Percentiles rank a stretch among this genome's conserved stretches.
These are phyloP conservation scores for Aspergillus ochraceus DNA, from an alignment of 2,329 filamentous ascomycete genomes.

Conservation along the genomic window DNA sequence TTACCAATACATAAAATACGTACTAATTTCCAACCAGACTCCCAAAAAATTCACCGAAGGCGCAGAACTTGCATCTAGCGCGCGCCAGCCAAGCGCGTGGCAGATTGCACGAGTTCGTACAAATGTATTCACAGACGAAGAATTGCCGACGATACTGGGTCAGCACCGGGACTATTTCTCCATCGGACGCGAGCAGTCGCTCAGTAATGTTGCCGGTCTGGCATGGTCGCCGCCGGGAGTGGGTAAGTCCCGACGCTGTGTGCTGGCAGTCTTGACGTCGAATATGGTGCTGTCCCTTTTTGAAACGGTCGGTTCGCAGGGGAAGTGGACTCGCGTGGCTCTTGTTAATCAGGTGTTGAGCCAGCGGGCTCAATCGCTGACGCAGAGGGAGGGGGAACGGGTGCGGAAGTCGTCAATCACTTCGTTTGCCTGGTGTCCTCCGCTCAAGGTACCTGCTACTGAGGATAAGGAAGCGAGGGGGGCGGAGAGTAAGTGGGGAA, in stretches of 20 bases:
- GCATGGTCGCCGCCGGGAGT: slow-evolving; percentile 60
- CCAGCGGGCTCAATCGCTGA: slow-evolving; percentile 35
- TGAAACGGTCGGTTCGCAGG: slow-evolving; percentile 48
- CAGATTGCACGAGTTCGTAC: slow-evolving; percentile 44
- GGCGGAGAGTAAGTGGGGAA: slow-evolving; percentile 34
- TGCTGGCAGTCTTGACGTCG: slow-evolving; percentile 57
- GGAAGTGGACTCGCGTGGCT: slow-evolving; percentile 53
- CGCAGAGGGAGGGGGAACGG: slow-evolving; percentile 19
- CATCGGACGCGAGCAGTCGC: slow-evolving; percentile 59
- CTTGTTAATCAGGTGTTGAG: slow-evolving; percentile 54
- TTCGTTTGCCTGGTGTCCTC: slow-evolving; percentile 44
- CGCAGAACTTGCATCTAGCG: slow-evolving; percentile 24
- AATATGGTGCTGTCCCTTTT: slow-evolving; percentile 59
- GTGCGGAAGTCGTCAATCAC: slow-evolving; percentile 37
- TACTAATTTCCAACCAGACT: slow-evolving; percentile 26
- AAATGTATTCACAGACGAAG: slow-evolving; percentile 53
- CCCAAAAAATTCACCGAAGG: slow-evolving; percentile 19
- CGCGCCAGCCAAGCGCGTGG: slow-evolving; percentile 34
- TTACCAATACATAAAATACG: slow-evolving; percentile 1
- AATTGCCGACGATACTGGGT: slow-evolving; percentile 51
- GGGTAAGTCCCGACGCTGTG: slow-evolving; percentile 54
- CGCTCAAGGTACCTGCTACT: slow-evolving; percentile 23
- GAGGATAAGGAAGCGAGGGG: slow-evolving; percentile 3
- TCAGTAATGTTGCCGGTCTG: slow-evolving; percentile 50
- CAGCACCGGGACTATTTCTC: slow-evolving; percentile 52